These are phyloP conservation scores for Capronia americana DNA, from an alignment of 2,329 filamentous ascomycete species.

Conservation along the genomic window DNA sequence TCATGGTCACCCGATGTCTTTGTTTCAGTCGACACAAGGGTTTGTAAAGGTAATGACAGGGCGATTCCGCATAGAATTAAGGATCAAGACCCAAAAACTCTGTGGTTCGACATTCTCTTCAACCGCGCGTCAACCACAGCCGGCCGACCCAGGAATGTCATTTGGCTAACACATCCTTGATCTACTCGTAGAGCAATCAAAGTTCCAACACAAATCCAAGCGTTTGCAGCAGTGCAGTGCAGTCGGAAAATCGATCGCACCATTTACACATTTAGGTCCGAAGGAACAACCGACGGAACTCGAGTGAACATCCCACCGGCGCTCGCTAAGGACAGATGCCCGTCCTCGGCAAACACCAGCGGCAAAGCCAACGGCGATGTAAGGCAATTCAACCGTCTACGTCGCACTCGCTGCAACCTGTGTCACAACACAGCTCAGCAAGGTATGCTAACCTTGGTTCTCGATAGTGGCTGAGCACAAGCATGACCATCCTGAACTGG, in stretches of 20 bases:
- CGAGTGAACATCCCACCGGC: neutral
- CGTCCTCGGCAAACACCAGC: neutral
- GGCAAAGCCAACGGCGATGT: neutral
- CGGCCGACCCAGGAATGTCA: neutral
- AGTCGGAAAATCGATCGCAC: neutral
- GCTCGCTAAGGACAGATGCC: neutral
- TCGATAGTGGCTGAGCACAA: neutral
- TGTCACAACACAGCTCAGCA: neutral
- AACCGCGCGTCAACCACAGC: constrained; percentile 4
- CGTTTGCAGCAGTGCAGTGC: neutral
- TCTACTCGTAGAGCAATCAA: constrained; percentile 9
- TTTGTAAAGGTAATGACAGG: too few species aligned
- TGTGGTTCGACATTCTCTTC: neutral
- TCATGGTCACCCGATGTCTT: too few species aligned
- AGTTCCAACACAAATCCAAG: constrained; percentile 1
- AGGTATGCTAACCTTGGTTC: neutral
- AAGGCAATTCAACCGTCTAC: neutral
- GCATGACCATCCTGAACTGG: neutral
- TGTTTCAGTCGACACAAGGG: too few species aligned
- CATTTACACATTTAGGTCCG: neutral
- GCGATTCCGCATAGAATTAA: too few species aligned
- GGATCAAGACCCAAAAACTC: neutral
- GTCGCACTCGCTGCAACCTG: neutral
- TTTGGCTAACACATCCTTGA: constrained; percentile 17
- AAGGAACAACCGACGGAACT: neutral